Base-by-base conservation (phyloP, 75 land plant genomes). In the Chamaecyparis obtusa region DNA sequence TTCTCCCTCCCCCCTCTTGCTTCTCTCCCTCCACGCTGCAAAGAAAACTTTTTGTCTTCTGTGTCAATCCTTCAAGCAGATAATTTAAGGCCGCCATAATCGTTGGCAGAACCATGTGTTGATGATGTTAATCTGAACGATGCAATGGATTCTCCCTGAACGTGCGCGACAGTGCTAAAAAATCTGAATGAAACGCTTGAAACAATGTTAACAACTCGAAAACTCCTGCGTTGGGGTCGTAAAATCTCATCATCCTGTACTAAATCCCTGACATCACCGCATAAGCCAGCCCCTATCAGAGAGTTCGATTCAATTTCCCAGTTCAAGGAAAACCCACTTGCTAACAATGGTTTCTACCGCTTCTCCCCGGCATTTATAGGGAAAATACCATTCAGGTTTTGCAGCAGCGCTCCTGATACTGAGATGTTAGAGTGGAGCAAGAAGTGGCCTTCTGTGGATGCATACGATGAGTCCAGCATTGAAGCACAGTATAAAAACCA, bases 401-500 rank as follows among this genome's bases (percentile, higher is more conserved):
- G 44, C 10, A 37, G 44, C 27, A 78, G 44, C n/a, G 8, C n/a
- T 78, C 24, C 81, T 37, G 81, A 9, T 41, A 24, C 15, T 41
- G 81, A 78, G n/a, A 78, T 24, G 10, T 24, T 78, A 78, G 81
- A 78, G 24, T 78, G 81, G 46, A 78, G 3, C 43, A 78, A 78
- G 81, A 78, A 78, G 37, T 39, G 46, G 81, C n/a, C n/a, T 27
- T 44, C 81, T 9, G n/a, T 21, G 37, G 81, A 78, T 24, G 10
- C 46, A 8, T 37, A n/a, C 17, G 81, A 78, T 4, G 81, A 78
- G 1, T 78, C 81, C 39, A 78, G 81, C 44, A 24, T 78, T 41
- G 81, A 78, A 78, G 81, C 81, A 37, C 46, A 78, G 81, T 41
- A 41, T 14, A 78, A 78, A 10, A 41, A 78, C 44, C 81, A 24